phyloP scores from a whole-genome alignment of 352 stramenopile genomes.

The Achlya hypogyna region DNA sequence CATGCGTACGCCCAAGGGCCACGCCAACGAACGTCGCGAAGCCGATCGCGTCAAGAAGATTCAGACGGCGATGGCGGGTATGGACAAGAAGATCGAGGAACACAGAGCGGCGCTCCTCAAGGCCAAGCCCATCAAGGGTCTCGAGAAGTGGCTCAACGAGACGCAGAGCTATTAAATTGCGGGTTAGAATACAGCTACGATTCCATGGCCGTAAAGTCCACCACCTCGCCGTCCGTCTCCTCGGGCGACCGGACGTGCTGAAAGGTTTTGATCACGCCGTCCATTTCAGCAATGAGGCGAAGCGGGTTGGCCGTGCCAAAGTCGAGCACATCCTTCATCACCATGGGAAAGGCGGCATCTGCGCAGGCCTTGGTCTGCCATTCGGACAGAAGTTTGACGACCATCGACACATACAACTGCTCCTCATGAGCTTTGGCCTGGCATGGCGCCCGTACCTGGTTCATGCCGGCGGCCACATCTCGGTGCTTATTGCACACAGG shows the following conservation, averaged over 20 bases:
- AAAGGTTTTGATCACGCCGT: neutral
- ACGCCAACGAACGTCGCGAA: constrained; percentile 71
- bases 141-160: constrained; percentile 86
- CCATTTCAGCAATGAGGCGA: constrained; percentile 1
- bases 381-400: constrained; percentile 10
- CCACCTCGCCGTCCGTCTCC: neutral
- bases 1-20: constrained; percentile 73
- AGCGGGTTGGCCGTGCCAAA: neutral
- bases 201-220: neutral
- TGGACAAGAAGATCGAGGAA: constrained; percentile 78
- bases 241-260: neutral
- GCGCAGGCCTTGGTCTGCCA: constrained; percentile 6
- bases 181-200: neutral
- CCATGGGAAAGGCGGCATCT: constrained; percentile 6
- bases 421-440: neutral
- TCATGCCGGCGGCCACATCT: constrained; percentile 28
- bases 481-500: constrained; percentile 35
- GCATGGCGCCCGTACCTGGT: constrained; percentile 21
- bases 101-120: constrained; percentile 79
- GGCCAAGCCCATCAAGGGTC: constrained; percentile 74
- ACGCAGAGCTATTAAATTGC: constrained; percentile 63
- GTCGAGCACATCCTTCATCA: constrained; percentile 6
- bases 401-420: constrained; percentile 15
- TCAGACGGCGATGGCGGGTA: constrained; percentile 65
- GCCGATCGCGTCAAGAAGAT: constrained; percentile 84